Percentiles rank a stretch among this genome's conserved stretches.
Evolutionary conservation across 768 basidiomycete genomes (phyloP).

Genomic region (Suillus spraguei): DNA sequence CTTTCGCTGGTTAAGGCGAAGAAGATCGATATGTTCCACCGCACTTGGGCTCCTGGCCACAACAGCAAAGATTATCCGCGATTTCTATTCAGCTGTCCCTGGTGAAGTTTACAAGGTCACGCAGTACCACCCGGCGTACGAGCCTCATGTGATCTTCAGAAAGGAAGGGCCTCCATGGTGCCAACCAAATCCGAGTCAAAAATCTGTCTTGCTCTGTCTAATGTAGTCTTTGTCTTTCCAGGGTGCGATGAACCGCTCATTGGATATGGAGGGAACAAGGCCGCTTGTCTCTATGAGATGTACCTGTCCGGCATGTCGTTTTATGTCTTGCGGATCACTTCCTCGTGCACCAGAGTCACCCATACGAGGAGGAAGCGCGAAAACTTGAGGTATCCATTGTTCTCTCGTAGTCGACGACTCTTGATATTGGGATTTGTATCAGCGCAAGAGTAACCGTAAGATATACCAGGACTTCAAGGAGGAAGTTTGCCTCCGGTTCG

Average conservation of each 20-base stretch:
- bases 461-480: slow-evolving; percentile 79
- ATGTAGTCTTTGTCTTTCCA: slow-evolving; percentile 33
- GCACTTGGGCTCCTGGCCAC: slow-evolving; percentile 77
- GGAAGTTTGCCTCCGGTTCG: slow-evolving; percentile 68
- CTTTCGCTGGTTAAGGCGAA: slow-evolving; percentile 56
- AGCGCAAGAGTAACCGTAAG: slow-evolving; percentile 78
- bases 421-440: slow-evolving; percentile 2
- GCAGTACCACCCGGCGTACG: slow-evolving; percentile 81
- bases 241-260: slow-evolving; percentile 90
- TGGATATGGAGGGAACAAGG: slow-evolving; percentile 92
- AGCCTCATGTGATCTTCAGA: slow-evolving; percentile 85
- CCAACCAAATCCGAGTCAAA: slow-evolving; percentile 17
- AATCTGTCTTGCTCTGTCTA: not conserved
- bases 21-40: slow-evolving; percentile 76
- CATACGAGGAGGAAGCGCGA: slow-evolving; percentile 75
- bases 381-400: slow-evolving; percentile 58
- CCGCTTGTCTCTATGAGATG: slow-evolving; percentile 90
- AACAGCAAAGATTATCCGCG: slow-evolving; percentile 77
- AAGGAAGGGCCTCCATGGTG: slow-evolving; percentile 78
- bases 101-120: slow-evolving; percentile 77
- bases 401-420: slow-evolving; percentile 5
- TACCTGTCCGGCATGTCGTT: slow-evolving; percentile 84
- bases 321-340: slow-evolving; percentile 87
- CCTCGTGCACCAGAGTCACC: slow-evolving; percentile 84
- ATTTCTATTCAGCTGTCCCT: slow-evolving; percentile 60